These are phyloP conservation scores for Xylariaceae sp. DNA, from an alignment of 2,329 filamentous ascomycete genomes.

Conservation along the genomic window DNA sequence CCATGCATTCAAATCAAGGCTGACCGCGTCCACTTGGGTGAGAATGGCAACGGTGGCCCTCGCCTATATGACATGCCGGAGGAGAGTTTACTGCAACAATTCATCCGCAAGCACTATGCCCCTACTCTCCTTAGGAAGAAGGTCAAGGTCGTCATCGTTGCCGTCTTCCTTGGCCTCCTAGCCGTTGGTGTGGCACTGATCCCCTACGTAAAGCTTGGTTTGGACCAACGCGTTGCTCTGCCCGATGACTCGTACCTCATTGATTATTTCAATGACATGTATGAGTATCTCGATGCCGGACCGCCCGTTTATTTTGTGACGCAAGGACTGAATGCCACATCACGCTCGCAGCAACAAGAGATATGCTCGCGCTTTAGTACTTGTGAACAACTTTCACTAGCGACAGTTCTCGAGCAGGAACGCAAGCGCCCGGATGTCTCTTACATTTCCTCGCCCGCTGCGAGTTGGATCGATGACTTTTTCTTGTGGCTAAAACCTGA, in stretches of 20 bases:
- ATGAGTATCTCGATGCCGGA: slow-evolving; percentile 83
- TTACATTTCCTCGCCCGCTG: slow-evolving; percentile 80
- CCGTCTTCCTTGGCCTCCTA: slow-evolving; percentile 81
- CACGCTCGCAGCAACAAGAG: slow-evolving; percentile 71
- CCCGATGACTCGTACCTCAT: slow-evolving; percentile 93
- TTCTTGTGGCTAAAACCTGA: slow-evolving; percentile 93
- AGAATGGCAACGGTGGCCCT: slow-evolving; percentile 54
- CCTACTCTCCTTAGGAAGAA: slow-evolving; percentile 74
- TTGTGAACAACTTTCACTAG: slow-evolving; percentile 75
- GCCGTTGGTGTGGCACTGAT: slow-evolving; percentile 79
- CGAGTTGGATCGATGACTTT: slow-evolving; percentile 96
- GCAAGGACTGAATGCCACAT: slow-evolving; percentile 70
- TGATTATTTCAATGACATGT: slow-evolving; percentile 92
- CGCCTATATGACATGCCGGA: slow-evolving; percentile 70
- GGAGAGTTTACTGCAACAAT: slow-evolving; percentile 75
- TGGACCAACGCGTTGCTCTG: slow-evolving; percentile 92
- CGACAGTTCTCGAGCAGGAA: slow-evolving; percentile 90
- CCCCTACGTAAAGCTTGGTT: slow-evolving; percentile 75
- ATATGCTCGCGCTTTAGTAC: slow-evolving; percentile 88
- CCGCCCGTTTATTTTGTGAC: slow-evolving; percentile 97
- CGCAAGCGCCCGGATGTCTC: slow-evolving; percentile 83
- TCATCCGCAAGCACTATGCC: slow-evolving; percentile 88
- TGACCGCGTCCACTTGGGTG: slow-evolving; percentile 61
- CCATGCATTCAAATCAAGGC: slow-evolving; percentile 80
- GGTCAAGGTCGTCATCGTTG: slow-evolving; percentile 69